Evolutionary conservation across 805 yeast genomes (phyloP).

Genomic region (Candida saitoana): DNA sequence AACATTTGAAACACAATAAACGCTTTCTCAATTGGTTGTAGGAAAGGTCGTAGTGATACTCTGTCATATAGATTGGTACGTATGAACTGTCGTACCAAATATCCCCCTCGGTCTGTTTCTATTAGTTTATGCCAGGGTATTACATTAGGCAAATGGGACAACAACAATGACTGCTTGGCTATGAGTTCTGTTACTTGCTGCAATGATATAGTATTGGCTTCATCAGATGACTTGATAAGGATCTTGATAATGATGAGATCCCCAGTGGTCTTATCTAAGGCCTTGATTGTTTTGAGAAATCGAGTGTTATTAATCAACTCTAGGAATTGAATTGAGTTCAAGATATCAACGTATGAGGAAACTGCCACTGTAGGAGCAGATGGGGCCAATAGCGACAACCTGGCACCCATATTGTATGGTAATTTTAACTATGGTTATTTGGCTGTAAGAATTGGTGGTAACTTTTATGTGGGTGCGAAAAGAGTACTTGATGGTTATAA

Average conservation of each 20-base stretch:
- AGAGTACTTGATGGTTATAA: background rate
- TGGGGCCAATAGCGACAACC: constrained; percentile 80
- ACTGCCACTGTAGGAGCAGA: constrained; percentile 89
- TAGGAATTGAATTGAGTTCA: constrained; percentile 70
- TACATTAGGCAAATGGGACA: constrained; percentile 54
- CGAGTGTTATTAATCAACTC: constrained; percentile 75
- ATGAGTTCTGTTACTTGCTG: constrained; percentile 21
- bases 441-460: background rate
- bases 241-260: constrained; percentile 69
- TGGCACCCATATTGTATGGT: constrained; percentile 70
- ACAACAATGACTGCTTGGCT: constrained; percentile 32
- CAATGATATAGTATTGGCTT: constrained; percentile 19
- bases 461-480: background rate
- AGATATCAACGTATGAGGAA: constrained; percentile 81
- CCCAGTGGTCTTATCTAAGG: constrained; percentile 63
- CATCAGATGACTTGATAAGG: constrained; percentile 55
- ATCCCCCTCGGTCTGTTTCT: constrained; percentile 91
- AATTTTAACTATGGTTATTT: too few species aligned
- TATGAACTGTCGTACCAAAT: constrained; percentile 77
- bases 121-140: constrained; percentile 69
- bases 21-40: constrained; percentile 72
- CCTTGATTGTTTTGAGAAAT: constrained; percentile 81
- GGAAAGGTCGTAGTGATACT: constrained; percentile 79
- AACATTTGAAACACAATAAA: constrained; percentile 84
- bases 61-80: constrained; percentile 83